Conservation (phyloP, 768 basidiomycete genomes). For the Naematelia aurantialba region DNA sequence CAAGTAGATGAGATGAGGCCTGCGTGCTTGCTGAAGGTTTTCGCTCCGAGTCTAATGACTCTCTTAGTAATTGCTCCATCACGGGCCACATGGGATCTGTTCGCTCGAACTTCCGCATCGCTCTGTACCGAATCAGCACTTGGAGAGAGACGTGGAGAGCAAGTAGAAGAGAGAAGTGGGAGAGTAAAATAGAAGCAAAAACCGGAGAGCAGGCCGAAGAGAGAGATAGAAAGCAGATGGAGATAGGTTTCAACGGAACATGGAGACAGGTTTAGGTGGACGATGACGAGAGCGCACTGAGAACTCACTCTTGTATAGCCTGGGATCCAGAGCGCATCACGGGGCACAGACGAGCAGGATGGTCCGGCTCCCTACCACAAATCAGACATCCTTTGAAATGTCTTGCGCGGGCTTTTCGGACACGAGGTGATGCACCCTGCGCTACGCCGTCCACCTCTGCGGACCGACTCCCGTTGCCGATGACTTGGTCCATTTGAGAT, state of each 20-base stretch:
- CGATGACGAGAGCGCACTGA: not conserved
- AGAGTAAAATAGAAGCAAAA: not conserved
- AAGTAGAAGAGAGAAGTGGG: not conserved
- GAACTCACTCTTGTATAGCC: slow-evolving; percentile 45
- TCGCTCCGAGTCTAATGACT: not conserved
- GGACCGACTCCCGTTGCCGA: not conserved
- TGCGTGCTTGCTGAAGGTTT: not conserved
- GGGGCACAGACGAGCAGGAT: slow-evolving; percentile 60
- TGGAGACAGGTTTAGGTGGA: no score
- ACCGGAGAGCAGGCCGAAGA: not conserved
- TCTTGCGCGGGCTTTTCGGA: not conserved
- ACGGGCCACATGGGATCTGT: not conserved
- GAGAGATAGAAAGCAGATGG: not conserved
- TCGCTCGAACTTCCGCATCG: slow-evolving; percentile 5
- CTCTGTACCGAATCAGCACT: slow-evolving; percentile 1
- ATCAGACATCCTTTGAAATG: slow-evolving; percentile 53
- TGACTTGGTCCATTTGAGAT: no score
- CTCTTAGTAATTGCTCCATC: not conserved
- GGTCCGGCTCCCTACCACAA: slow-evolving; percentile 55
- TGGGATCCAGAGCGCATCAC: slow-evolving; percentile 57
- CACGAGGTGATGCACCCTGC: not conserved
- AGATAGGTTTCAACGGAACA: not conserved
- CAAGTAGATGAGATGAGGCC: not conserved
- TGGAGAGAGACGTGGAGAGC: not conserved
- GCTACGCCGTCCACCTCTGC: not conserved